Base-by-base conservation (phyloP, 2,329 filamentous ascomycete genomes). In the Penicillium crustosum region DNA sequence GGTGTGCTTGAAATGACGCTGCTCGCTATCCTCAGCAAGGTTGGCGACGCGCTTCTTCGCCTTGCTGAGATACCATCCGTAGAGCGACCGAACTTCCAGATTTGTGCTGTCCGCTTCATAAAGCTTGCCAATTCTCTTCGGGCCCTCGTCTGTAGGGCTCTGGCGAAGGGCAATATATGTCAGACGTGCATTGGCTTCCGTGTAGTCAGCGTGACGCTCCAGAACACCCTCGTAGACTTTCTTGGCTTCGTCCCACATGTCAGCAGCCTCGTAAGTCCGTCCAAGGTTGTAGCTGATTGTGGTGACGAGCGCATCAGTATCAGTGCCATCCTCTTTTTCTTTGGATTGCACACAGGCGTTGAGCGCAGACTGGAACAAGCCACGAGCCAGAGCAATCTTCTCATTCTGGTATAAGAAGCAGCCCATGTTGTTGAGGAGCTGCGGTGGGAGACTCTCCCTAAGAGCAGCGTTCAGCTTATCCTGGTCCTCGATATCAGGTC, bases 261-360 rank as follows among this genome's bases (percentile, higher is more conserved):
- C 88, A 53, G 90, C 87, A 0, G 90, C 88, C 78, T 99, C 94
- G 68, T 97, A 97, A 57, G 92, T 96, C 57, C 94, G 86, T 29
- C 90, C 94, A 41, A 99, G 85, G 69, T 97, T 99, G 82, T 94
- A 99, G 72, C 91, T 96, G 73, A 99, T 96, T 3, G 93, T 96
- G 0, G 93, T 96, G 27, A 97, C 89, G 5, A 99, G 82, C 15
- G 92, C 91, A 75, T 99, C 94, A 0, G 89, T 93, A 71, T 97
- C 94, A 61, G 88, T 83, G 1, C 86, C 84, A 52, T 88, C 84
- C 59, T 92, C 89, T 67, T 86, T 88, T 67, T 91, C 88, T 47
- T 87, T 86, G 61, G 91, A 88, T 66, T 89, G 89, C 66, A 95
- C 87, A 70, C 93, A 97, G 17, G 93, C 91, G 61, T 89, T 89